Evolutionary conservation across 2,329 filamentous ascomycete species (phyloP).

Genomic region (Clarireedia paspali): DNA sequence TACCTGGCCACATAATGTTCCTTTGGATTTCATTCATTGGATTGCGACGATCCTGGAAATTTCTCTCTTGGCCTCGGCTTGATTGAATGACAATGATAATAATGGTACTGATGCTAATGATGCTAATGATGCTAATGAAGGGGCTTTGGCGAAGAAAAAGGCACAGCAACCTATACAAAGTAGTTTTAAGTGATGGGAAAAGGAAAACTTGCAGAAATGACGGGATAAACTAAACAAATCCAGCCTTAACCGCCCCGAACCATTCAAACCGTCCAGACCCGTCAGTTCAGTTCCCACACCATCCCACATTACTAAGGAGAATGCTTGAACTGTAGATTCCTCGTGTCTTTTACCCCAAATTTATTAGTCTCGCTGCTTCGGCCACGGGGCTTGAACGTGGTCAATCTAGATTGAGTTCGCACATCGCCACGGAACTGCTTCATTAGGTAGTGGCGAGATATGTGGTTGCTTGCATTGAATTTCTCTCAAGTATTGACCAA

Average conservation of each 20-base stretch:
- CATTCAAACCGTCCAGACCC: background rate
- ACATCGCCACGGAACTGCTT: background rate
- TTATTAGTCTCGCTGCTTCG: background rate
- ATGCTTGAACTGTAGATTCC: background rate
- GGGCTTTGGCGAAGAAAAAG: too few species aligned
- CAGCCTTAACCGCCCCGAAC: background rate
- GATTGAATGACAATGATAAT: background rate
- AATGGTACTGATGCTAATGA: background rate
- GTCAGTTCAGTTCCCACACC: background rate
- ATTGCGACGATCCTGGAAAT: background rate
- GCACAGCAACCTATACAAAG: too few species aligned
- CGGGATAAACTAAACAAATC: background rate
- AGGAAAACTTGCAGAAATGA: background rate
- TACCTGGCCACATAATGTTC: background rate
- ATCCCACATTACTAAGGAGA: background rate
- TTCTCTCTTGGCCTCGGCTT: background rate
- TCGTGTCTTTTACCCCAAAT: background rate
- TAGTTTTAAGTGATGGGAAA: background rate
- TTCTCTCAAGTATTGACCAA: background rate
- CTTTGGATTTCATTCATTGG: background rate
- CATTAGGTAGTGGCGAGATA: background rate
- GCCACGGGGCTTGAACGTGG: conserved; percentile 8
- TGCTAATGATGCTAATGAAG: background rate
- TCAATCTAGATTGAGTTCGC: conserved; percentile 6
- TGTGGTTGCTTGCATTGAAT: background rate